These are phyloP conservation scores for Phyllosticta citribraziliensis DNA, from an alignment of 2,329 filamentous ascomycete species.

Conservation along the genomic window DNA sequence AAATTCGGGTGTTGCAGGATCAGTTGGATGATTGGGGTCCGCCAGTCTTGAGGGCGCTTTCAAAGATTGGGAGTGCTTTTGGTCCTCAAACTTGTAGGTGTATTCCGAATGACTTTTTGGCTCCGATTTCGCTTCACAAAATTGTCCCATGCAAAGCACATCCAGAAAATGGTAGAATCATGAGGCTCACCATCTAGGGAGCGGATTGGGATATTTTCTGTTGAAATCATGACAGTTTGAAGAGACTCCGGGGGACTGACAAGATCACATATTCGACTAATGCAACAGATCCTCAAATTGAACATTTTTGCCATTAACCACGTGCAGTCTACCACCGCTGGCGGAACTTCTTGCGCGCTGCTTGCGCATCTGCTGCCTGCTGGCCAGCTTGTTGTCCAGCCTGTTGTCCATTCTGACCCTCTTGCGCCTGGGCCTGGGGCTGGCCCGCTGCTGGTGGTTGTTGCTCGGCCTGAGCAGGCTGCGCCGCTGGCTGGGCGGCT, in stretches of 20 bases:
- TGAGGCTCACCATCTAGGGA: too few species aligned
- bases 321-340: background rate
- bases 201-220: too few species aligned
- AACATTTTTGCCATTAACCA: background rate
- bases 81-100: too few species aligned
- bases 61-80: too few species aligned
- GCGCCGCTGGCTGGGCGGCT: background rate
- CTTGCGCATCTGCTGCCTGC: background rate
- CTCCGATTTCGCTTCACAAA: too few species aligned
- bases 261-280: background rate
- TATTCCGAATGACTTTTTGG: too few species aligned
- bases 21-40: too few species aligned
- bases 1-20: too few species aligned
- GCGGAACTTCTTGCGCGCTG: background rate
- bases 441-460: background rate
- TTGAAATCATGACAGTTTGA: too few species aligned
- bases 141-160: too few species aligned
- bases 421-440: background rate
- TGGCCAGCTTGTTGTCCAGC: background rate
- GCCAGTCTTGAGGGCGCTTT: too few species aligned
- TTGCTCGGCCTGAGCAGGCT: background rate
- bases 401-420: background rate
- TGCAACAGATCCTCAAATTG: background rate
- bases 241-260: background rate
- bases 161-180: too few species aligned